These are phyloP conservation scores for Mycena sp. DNA, from an alignment of 1,284 basidiomycete species.

Conservation along the genomic window DNA sequence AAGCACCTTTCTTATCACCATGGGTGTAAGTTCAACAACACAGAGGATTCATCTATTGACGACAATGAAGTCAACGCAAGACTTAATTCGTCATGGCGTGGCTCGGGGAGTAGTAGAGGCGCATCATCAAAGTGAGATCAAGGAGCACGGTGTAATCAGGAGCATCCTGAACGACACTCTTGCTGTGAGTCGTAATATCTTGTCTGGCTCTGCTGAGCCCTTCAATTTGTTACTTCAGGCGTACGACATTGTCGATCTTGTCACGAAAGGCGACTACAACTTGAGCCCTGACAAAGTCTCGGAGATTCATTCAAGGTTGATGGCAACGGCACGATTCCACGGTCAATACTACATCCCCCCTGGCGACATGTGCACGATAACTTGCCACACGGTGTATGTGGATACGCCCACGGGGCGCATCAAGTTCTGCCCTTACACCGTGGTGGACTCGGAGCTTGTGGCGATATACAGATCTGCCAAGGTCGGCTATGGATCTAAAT, in stretches of 20 bases:
- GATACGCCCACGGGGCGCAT: conserved; percentile 41
- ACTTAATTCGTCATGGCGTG: conserved; percentile 37
- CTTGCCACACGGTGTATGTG: conserved; percentile 48
- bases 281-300: conserved; percentile 27
- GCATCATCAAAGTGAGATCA: conserved; percentile 34
- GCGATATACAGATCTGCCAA: conserved; percentile 53
- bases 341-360: conserved; percentile 42
- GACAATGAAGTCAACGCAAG: conserved; percentile 34
- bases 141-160: conserved; percentile 35
- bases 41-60: neutral
- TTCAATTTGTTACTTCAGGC: conserved; percentile 20
- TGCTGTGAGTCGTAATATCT: conserved; percentile 31
- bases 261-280: neutral
- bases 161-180: conserved; percentile 39
- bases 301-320: too few relatives aligned
- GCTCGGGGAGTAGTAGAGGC: conserved; percentile 30
- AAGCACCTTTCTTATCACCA: conserved; percentile 37
- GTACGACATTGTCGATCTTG: conserved; percentile 9
- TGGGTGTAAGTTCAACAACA: conserved; percentile 29
- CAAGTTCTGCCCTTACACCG: conserved; percentile 48
- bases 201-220: neutral
- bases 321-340: conserved; percentile 40
- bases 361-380: conserved; percentile 46
- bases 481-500: conserved; percentile 35
- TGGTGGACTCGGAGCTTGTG: conserved; percentile 50